These are phyloP conservation scores for Septoria linicola DNA, from an alignment of 2,329 filamentous ascomycete species.

Conservation along the genomic window DNA sequence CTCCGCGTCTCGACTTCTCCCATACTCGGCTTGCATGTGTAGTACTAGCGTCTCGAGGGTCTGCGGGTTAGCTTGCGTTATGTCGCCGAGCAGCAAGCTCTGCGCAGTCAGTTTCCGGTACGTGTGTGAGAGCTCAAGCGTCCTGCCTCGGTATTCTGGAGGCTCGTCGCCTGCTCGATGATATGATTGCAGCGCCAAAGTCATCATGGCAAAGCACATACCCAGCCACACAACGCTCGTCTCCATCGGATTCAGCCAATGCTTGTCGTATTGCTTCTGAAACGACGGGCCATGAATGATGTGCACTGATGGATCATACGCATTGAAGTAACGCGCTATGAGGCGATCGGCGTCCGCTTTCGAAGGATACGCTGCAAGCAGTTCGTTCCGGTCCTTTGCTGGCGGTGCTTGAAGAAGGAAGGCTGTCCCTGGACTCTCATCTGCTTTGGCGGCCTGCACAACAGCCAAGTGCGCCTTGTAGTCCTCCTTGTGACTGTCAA, in stretches of 20 bases:
- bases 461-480: conserved; percentile 77
- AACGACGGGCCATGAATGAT: conserved; percentile 72
- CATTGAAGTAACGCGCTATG: conserved; percentile 88
- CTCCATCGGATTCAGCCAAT: conserved; percentile 71
- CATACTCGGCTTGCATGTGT: conserved; percentile 74
- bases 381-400: conserved; percentile 69
- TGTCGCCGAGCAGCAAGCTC: conserved; percentile 72
- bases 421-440: conserved; percentile 64
- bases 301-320: conserved; percentile 63
- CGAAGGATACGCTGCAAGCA: conserved; percentile 75
- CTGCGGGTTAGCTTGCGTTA: conserved; percentile 70
- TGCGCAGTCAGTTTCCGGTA: conserved; percentile 74
- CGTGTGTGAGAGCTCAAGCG: conserved; percentile 49
- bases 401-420: conserved; percentile 74
- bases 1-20: conserved; percentile 71
- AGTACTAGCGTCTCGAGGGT: conserved; percentile 77
- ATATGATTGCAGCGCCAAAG: conserved; percentile 75
- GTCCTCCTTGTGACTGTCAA: conserved; percentile 80
- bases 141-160: conserved; percentile 70
- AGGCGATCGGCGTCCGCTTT: conserved; percentile 82
- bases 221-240: conserved; percentile 77
- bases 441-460: conserved; percentile 65
- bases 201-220: conserved; percentile 72
- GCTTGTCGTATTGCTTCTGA: conserved; percentile 65
- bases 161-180: conserved; percentile 78